phyloP scores from a whole-genome alignment of 345 rosid genomes.

The Turritis glabra region DNA sequence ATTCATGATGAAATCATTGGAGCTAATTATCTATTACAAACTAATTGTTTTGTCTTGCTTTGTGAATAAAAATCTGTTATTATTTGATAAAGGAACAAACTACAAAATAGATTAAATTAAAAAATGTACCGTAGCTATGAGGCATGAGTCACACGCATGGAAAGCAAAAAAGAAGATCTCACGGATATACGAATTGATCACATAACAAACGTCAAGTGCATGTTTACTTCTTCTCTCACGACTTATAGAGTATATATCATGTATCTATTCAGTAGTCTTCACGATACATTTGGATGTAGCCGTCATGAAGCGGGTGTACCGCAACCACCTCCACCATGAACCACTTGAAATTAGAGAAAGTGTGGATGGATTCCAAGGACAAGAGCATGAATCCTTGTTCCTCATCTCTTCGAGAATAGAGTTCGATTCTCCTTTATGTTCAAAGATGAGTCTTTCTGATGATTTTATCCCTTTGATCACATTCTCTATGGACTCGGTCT shows the following conservation, averaged over 20 bases:
- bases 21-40: neutral
- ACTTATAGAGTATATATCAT: neutral
- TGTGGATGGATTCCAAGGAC: slow-evolving; percentile 67
- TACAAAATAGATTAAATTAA: neutral
- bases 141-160: neutral
- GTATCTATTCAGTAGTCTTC: slow-evolving; percentile 8
- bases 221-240: neutral
- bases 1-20: neutral
- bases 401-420: slow-evolving; percentile 50
- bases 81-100: neutral
- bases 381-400: slow-evolving; percentile 32
- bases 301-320: slow-evolving; percentile 48
- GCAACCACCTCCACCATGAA: slow-evolving; percentile 92
- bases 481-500: slow-evolving; percentile 46
- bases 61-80: neutral
- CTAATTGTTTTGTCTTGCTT: neutral
- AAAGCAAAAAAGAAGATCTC: neutral
- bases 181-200: neutral
- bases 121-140: slow-evolving; percentile 1
- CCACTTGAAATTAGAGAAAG: slow-evolving; percentile 53
- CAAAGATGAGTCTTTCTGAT: slow-evolving; percentile 57
- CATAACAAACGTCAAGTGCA: neutral
- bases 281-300: slow-evolving; percentile 41
- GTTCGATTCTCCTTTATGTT: slow-evolving; percentile 59
- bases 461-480: slow-evolving; percentile 56